These are phyloP conservation scores for Glycine latifolia DNA, from an alignment of 306 rosid species.

Conservation along the genomic window DNA sequence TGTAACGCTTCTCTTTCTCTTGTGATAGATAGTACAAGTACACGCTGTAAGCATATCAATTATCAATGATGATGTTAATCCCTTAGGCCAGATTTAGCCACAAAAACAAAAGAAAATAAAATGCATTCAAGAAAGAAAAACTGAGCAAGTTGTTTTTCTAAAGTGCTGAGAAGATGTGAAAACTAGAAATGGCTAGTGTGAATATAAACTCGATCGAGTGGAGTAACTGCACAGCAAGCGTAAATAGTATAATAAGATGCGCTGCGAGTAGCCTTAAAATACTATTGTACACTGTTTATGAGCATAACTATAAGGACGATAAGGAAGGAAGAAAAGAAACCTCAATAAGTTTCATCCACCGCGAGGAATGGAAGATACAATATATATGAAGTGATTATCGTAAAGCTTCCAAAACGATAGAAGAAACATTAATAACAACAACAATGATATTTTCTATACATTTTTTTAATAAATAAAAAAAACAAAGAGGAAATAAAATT, in stretches of 20 bases:
- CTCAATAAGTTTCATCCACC: too few relatives aligned
- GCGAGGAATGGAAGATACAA: neutral
- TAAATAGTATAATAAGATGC: constrained; percentile 21
- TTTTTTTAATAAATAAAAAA: too few relatives aligned
- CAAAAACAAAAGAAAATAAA: neutral
- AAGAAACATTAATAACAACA: too few relatives aligned
- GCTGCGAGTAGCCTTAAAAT: neutral
- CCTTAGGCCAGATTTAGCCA: neutral
- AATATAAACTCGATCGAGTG: neutral
- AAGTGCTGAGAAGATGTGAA: neutral
- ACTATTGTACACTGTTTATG: constrained; percentile 41
- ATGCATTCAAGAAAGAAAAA: neutral
- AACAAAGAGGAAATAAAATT: too few relatives aligned
- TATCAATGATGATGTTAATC: constrained; percentile 11
- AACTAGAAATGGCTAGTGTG: neutral
- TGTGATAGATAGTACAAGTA: neutral
- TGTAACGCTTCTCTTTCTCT: neutral
- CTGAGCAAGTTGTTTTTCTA: too few relatives aligned
- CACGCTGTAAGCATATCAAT: neutral
- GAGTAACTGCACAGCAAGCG: neutral
- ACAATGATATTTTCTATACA: too few relatives aligned
- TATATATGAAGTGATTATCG: neutral
- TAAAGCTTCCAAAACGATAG: neutral
- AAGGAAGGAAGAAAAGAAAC: neutral
- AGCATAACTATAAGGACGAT: constrained; percentile 19